Base-by-base conservation (phyloP, 202 grass and related monocot genomes). In the Musa balbisiana region DNA sequence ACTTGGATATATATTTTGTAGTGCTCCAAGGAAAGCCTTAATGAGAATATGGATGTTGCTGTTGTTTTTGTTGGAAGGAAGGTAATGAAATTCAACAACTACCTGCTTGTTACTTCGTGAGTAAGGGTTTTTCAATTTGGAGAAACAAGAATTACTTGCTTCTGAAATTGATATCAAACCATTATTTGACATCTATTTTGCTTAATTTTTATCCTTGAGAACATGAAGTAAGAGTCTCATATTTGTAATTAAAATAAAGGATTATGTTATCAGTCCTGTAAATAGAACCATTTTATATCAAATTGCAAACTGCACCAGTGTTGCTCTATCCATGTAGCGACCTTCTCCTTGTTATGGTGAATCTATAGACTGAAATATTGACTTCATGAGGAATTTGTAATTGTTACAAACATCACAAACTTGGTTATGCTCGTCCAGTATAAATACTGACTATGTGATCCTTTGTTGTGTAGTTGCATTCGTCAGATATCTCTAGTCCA, bases 1-100 rank as follows among this genome's bases (percentile, higher is more conserved):
- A 25, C 21, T 27, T 22, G 15, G 15, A 14, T 16, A 33, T n/a
- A 55, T 79, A 85, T 49, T 81, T 87, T 9, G 82, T 67, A 99
- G 91, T 99, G 95, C 81, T 87, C 87, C 80, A 81, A 27, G 63
- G 77, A 87, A 25, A 87, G 73, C 74, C 22, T 16, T 71, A 75
- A 74, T 79, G 78, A 75, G 56, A 82, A 82, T 79, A 76, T 85
- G 55, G 95, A 95, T 85, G 81, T 95, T 78, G 95, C 85, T 64
- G 16, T 99, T 82, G 72, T 99, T 80, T 99, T 99, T 73, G 67
- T 99, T 80, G 91, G 95, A 65, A 90, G 83, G 72, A 88, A 90
- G 91, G 95, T 99, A 87, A 69, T 50, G 8, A 19, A 19, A 71
- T 74, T 8, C 3, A 49, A 50, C 1, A n/a, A 5, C 10, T 71